Evolutionary conservation across 352 stramenopile genomes (phyloP), one percentile per base, ranked within the genome.

Genomic region (Lagenidium giganteum): DNA sequence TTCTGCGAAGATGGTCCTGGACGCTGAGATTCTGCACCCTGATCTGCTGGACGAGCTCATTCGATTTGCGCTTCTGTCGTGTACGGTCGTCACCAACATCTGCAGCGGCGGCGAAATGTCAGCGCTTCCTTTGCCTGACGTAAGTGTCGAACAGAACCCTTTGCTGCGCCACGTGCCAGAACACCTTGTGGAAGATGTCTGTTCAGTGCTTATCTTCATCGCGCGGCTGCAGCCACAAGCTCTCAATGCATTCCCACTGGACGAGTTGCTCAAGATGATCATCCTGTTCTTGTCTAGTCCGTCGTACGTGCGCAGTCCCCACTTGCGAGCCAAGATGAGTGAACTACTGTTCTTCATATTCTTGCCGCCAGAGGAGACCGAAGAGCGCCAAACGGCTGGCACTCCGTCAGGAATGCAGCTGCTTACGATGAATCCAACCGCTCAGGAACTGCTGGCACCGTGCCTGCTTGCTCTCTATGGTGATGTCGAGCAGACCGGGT

Each of bases 401-500:
- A 64, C 61, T 1, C 23, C 62, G 1, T 54, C 60, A 27, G 74
- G 67, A 14, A 60, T 86, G 8, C 54, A 84, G 27, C 52, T 95
- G 5, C 55, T 96, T 4, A 78, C 62, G 25, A 77, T 67, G 13
- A 61, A 93, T 26, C 20, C 42, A 16, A 37, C 93, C 13, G 85
- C 88, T 4, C 82, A 95, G 54, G 64, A 25, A 22, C 70, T 95
- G 51, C 64, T 99, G 22, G 95, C 95, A 11, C 96, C 96, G 9
- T 97, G 94, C 22, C 66, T 99, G 3, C 61, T 99, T 27, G 82
- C 92, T n/a, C 64, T 99, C 12, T 99, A 99, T 54, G 96, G 96
- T 32, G 96, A 99, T 53, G 96, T 99, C 0, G 96, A 99, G 54
- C 91, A 98, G 36, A 98, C 95, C 4, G 96, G 96, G 0, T 98